Evolutionary conservation across 345 rosid genomes (phyloP).

Genomic region (Rhodomyrtus tomentosa): DNA sequence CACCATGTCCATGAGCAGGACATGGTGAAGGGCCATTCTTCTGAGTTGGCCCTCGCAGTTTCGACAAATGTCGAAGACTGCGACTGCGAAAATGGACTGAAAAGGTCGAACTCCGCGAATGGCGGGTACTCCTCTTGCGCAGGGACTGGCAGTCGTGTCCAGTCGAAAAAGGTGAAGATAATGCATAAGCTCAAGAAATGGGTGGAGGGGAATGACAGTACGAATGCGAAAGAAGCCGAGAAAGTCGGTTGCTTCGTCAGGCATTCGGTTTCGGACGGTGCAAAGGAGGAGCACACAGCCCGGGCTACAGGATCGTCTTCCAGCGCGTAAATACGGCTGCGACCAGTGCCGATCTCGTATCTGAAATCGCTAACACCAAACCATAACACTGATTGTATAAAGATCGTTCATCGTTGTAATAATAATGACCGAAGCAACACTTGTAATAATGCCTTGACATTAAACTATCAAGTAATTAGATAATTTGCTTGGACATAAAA

Average conservation of each 20-base stretch:
- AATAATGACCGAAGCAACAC: not conserved
- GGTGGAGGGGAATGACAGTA: constrained; percentile 52
- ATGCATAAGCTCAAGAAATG: constrained; percentile 52
- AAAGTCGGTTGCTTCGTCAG: constrained; percentile 31
- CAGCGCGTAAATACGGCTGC: constrained; percentile 9
- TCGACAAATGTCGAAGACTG: constrained; percentile 3
- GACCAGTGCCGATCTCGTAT: not conserved
- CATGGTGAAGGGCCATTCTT: not conserved
- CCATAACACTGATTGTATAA: not conserved
- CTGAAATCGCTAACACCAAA: not conserved
- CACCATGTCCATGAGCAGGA: constrained; percentile 2
- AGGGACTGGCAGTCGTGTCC: not conserved
- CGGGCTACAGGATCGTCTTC: constrained; percentile 42
- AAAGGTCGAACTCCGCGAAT: constrained; percentile 3
- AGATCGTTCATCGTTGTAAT: not conserved
- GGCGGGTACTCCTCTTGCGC: not conserved
- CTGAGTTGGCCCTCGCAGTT: constrained; percentile 17
- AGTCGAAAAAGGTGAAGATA: constrained; percentile 36
- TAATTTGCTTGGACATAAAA: too few relatives aligned
- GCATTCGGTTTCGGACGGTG: constrained; percentile 20
- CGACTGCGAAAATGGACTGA: constrained; percentile 10
- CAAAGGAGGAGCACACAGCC: constrained; percentile 15
- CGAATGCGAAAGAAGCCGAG: constrained; percentile 24
- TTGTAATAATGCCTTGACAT: not conserved
- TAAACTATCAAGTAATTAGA: too few relatives aligned